Percentiles rank a stretch among this genome's conserved stretches.
Conservation (phyloP, 306 rosid genomes). For the Malus asiatica region DNA sequence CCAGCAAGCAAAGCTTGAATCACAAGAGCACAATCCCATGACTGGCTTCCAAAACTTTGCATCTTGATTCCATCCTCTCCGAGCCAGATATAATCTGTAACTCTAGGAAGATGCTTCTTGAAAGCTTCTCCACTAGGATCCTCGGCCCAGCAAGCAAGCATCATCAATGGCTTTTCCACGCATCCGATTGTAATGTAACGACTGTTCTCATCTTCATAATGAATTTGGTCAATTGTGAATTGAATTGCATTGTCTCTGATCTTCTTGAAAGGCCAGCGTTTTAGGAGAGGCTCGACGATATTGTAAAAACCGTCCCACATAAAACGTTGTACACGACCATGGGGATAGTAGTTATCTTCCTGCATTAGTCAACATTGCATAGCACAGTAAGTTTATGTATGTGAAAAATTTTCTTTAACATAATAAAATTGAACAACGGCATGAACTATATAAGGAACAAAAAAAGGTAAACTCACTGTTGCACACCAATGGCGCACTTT, state of each 20-base stretch:
- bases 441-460: background rate
- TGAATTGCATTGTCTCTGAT: conserved; percentile 26
- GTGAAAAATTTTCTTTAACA: background rate
- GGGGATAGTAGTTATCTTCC: conserved; percentile 32
- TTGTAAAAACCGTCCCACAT: conserved; percentile 27
- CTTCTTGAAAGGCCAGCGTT: conserved; percentile 22
- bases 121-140: conserved; percentile 38
- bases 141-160: conserved; percentile 36
- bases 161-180: conserved; percentile 32
- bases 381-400: background rate
- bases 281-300: conserved; percentile 22
- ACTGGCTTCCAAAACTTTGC: conserved; percentile 36
- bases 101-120: conserved; percentile 37
- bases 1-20: conserved; percentile 32
- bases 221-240: conserved; percentile 15
- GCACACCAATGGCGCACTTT: conserved; percentile 59
- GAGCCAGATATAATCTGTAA: conserved; percentile 30
- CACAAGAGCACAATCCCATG: conserved; percentile 32
- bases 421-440: background rate
- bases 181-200: conserved; percentile 36
- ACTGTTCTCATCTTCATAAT: conserved; percentile 33
- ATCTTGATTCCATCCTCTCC: conserved; percentile 41
- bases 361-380: background rate
- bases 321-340: conserved; percentile 15
- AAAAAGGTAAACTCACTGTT: conserved; percentile 15